These are phyloP conservation scores for Tricholoma terreum DNA, from an alignment of 768 basidiomycete genomes.

Conservation along the genomic window DNA sequence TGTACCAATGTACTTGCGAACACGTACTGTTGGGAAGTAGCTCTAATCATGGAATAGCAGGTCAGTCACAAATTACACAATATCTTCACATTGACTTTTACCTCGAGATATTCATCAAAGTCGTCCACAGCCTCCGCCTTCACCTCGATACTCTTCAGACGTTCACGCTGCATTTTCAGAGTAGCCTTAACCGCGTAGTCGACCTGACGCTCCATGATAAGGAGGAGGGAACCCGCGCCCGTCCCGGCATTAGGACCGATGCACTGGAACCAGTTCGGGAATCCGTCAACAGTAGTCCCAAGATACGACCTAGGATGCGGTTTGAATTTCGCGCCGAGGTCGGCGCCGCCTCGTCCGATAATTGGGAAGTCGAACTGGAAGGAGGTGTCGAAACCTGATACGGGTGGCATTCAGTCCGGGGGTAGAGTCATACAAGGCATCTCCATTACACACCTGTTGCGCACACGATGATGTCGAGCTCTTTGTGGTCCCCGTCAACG, in stretches of 20 bases:
- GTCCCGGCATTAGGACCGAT: conserved; percentile 57
- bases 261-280: conserved; percentile 66
- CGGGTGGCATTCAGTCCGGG: neutral
- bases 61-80: neutral
- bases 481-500: conserved; percentile 48
- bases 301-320: conserved; percentile 60
- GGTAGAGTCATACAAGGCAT: neutral
- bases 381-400: conserved; percentile 51
- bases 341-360: conserved; percentile 49
- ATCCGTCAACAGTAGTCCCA: conserved; percentile 54
- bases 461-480: conserved; percentile 59
- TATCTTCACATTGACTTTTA: conserved; percentile 17
- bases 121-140: conserved; percentile 58
- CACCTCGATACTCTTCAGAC: conserved; percentile 58
- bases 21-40: conserved; percentile 43
- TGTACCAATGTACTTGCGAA: neutral
- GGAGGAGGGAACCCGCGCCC: conserved; percentile 52
- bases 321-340: conserved; percentile 50
- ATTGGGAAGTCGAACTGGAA: conserved; percentile 48
- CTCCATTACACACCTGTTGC: conserved; percentile 46
- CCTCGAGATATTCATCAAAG: conserved; percentile 59
- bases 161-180: conserved; percentile 60
- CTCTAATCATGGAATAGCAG: conserved; percentile 25
- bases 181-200: conserved; percentile 55
- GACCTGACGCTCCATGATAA: conserved; percentile 53